Conservation (phyloP, 129 eudicot genomes). For the Solidago caesia region DNA sequence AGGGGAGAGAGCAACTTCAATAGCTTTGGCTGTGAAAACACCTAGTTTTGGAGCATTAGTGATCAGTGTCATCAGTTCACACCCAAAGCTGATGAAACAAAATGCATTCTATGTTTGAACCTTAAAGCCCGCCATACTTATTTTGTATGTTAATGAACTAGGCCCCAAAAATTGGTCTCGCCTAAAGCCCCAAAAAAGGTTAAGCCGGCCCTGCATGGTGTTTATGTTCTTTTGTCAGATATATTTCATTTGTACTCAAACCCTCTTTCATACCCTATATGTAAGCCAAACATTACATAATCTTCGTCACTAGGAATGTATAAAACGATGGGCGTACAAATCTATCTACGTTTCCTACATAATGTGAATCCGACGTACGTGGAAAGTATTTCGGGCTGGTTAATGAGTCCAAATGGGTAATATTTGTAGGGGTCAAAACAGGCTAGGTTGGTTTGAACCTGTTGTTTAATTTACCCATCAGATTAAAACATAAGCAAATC, state of each 20-base stretch:
- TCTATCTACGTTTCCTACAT: background rate
- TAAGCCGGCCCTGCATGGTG: conserved; percentile 44
- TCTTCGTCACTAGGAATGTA: background rate
- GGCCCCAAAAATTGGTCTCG: no score
- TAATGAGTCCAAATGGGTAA: background rate
- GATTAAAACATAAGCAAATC: background rate
- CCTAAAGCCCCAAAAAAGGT: no score
- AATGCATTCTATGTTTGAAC: no score
- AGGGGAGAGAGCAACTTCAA: no score
- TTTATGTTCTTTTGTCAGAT: background rate
- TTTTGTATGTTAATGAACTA: no score
- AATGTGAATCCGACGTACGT: background rate
- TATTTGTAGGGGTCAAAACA: background rate
- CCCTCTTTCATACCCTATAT: background rate
- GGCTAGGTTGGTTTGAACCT: background rate
- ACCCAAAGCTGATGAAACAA: no score
- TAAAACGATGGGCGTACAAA: background rate
- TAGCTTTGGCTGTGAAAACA: no score
- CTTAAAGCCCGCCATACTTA: no score
- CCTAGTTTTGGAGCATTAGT: no score
- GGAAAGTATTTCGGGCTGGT: background rate
- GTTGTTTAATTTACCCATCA: no score
- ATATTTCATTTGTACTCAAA: background rate
- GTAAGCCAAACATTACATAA: background rate
- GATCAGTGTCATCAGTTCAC: no score